Base-by-base conservation (phyloP, 768 basidiomycete genomes). In the Pisolithus tinctorius region DNA sequence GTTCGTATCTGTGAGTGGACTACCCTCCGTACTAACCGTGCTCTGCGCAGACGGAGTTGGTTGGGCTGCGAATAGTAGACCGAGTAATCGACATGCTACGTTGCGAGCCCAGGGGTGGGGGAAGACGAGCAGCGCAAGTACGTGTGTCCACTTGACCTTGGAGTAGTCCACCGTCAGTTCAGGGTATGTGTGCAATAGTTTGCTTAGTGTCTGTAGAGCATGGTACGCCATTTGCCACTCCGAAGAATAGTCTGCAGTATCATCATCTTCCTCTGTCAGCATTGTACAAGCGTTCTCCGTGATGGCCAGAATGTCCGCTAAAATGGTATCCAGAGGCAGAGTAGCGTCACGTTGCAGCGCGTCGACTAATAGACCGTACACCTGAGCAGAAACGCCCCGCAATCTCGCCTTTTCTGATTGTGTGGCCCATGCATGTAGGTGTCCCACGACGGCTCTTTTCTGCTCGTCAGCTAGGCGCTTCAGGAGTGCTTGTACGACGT, bases 31-130 rank as follows among this genome's bases (percentile, higher is more conserved):
- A 37, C 38, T 11, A 13, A 34, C 13, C 53, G 4, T 5, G 11
- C 34, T 13, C 13, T 2, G 34, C 13, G 56, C 43, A 4, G 58
- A 55, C 3, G 74, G 66, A 30, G 79, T 78, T 11, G 77, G 63
- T 4, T 55, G 49, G 3, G 78, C 74, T 5, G 77, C 66, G 63
- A 88, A 93, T 4, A 93, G 69, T 20, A 76, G 60, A 16, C 91
- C 91, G 3, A 96, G 64, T 11, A 93, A 73, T 50, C 90, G 77
- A 52, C 85, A 84, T 1, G 93, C 77, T 1, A 85, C 86, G 5
- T 81, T 82, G 39, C 94, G 84, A 0, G 96, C 93, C 95, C 94
- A 97, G 4, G 90, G 81, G 65, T 99, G 96, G 4, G 94, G 93
- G 70, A 86, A 97, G 2, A 87, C 73, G 3, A 97, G 78, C 59